Evolutionary conservation across 495 filamentous ascomycete species (phyloP).

Genomic region (Lasiosphaeria miniovina): DNA sequence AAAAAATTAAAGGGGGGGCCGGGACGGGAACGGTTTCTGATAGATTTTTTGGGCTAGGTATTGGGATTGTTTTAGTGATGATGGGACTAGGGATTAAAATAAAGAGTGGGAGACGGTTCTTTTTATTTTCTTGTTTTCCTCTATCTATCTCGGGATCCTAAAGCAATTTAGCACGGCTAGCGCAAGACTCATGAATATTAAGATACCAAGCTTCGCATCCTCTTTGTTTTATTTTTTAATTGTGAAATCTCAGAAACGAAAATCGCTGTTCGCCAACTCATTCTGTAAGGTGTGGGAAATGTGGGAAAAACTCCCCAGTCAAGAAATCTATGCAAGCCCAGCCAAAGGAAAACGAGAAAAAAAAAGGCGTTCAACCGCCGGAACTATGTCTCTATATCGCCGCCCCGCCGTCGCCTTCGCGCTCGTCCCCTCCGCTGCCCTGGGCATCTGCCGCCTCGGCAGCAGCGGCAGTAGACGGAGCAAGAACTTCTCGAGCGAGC

Average conservation of each 20-base stretch:
- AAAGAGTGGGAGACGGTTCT: too few species aligned
- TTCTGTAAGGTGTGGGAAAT: too few species aligned
- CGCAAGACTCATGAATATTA: neutral
- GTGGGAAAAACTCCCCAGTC: too few species aligned
- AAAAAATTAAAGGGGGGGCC: neutral
- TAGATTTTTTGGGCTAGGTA: neutral
- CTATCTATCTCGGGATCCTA: neutral
- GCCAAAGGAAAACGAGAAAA: too few species aligned
- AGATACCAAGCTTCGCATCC: neutral
- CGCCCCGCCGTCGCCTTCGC: conserved; percentile 1
- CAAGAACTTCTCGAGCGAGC: conserved; percentile 31
- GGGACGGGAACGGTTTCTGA: too few species aligned
- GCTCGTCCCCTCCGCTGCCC: too few species aligned
- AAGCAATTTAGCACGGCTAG: too few species aligned
- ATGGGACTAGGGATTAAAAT: too few species aligned
- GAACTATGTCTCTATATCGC: neutral
- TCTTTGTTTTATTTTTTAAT: neutral
- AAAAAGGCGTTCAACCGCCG: too few species aligned
- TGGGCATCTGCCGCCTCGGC: too few species aligned
- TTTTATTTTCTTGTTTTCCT: neutral
- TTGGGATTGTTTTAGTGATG: neutral
- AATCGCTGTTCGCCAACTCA: too few species aligned
- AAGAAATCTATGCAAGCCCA: too few species aligned
- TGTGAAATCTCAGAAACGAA: neutral
- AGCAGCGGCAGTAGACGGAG: conserved; percentile 6